Percentiles rank a stretch among this genome's conserved stretches.
Conservation (phyloP, 2,329 filamentous ascomycete genomes). For the Thermoascus crustaceus region DNA sequence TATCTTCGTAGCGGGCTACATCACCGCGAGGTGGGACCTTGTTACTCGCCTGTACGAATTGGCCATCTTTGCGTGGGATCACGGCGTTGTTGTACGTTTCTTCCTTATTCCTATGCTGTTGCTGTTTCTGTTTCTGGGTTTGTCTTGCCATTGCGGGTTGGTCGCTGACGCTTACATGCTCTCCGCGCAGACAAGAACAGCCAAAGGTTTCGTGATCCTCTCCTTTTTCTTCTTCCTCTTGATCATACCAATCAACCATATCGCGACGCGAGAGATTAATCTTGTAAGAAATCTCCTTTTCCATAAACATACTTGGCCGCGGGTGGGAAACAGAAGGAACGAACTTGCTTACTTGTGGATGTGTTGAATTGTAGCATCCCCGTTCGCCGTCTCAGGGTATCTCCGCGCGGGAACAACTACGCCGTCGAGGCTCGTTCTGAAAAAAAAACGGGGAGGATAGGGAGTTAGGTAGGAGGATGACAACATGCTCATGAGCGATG, state of each 20-base stretch:
- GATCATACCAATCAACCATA: constrained; percentile 71
- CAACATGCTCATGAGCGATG: constrained; percentile 63
- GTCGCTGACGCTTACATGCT: too few relatives aligned
- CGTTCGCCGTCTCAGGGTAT: constrained; percentile 69
- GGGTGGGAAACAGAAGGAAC: neutral
- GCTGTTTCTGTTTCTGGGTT: constrained; percentile 2
- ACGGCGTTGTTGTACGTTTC: constrained; percentile 81
- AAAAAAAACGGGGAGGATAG: constrained; percentile 14
- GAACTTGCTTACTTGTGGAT: constrained; percentile 5
- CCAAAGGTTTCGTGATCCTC: constrained; percentile 75
- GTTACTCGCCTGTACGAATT: constrained; percentile 95
- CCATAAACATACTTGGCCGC: constrained; percentile 4
- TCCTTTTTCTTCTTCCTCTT: constrained; percentile 78
- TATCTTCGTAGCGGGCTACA: constrained; percentile 99
- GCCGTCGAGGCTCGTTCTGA: constrained; percentile 90
- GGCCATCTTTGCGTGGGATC: constrained; percentile 93
- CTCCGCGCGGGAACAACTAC: constrained; percentile 89
- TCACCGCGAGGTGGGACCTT: constrained; percentile 97
- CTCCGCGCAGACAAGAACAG: constrained; percentile 65
- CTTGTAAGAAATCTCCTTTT: constrained; percentile 52
- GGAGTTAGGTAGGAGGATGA: constrained; percentile 34
- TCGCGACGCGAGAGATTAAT: constrained; percentile 71
- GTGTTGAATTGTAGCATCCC: constrained; percentile 57
- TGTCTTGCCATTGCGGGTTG: too few relatives aligned
- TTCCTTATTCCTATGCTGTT: constrained; percentile 5